These are phyloP conservation scores for Meredithiella fracta DNA, from an alignment of 2,329 filamentous ascomycete species.

Conservation along the genomic window DNA sequence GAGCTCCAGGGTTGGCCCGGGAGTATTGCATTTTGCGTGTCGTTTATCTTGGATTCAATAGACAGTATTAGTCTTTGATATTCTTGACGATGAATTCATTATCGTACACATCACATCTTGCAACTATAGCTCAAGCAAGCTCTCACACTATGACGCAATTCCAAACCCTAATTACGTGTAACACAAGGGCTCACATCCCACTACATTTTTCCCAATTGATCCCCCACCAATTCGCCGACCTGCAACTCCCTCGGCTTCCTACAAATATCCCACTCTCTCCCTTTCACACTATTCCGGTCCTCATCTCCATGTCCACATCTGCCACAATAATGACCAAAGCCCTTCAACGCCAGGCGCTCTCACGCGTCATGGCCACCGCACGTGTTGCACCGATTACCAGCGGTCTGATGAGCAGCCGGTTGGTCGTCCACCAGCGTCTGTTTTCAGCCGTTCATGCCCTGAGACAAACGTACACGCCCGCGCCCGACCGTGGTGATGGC, in stretches of 20 bases:
- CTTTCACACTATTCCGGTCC: background rate
- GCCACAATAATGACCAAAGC: constrained; percentile 12
- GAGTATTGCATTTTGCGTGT: background rate
- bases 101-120: too few relatives aligned
- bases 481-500: constrained; percentile 42
- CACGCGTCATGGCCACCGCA: background rate
- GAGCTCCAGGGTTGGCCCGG: constrained; percentile 24
- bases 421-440: background rate
- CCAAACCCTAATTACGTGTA: constrained; percentile 2
- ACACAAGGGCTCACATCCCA: background rate
- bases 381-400: background rate
- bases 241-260: background rate
- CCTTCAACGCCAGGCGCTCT: constrained; percentile 7
- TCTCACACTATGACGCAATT: background rate
- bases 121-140: background rate
- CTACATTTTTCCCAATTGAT: background rate
- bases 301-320: background rate
- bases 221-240: background rate
- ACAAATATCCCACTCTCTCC: background rate
- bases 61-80: background rate
- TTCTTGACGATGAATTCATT: too few relatives aligned
- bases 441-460: constrained; percentile 18
- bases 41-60: background rate
- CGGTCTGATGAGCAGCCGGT: background rate
- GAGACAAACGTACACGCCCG: constrained; percentile 32